Percentiles rank a stretch among this genome's conserved stretches.
phyloP scores from a whole-genome alignment of 2,329 filamentous ascomycete genomes.

The Delphinella strobiligena region DNA sequence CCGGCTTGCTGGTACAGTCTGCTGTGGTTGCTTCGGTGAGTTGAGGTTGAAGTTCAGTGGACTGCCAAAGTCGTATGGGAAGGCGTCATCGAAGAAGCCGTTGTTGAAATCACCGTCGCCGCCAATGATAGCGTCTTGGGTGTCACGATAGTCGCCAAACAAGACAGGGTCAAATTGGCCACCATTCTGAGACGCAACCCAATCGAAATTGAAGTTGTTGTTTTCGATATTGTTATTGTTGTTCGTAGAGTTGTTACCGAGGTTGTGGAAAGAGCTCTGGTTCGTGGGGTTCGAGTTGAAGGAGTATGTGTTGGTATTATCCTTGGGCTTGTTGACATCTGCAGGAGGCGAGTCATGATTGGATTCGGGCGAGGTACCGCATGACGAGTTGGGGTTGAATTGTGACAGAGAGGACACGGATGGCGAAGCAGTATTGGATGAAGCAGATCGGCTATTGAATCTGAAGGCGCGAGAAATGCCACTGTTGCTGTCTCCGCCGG shows the following conservation, averaged over 20 bases:
- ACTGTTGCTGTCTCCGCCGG: constrained; percentile 29
- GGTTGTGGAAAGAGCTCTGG: background rate
- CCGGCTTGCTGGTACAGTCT: constrained; percentile 16
- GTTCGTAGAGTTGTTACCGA: constrained; percentile 34
- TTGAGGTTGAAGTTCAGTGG: constrained; percentile 55
- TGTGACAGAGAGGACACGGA: constrained; percentile 40
- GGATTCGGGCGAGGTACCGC: constrained; percentile 64
- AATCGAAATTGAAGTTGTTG: constrained; percentile 49
- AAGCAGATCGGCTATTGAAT: constrained; percentile 35
- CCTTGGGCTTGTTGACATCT: constrained; percentile 35
- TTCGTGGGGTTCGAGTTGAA: constrained; percentile 2
- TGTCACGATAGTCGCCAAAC: constrained; percentile 85
- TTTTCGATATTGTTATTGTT: constrained; percentile 38
- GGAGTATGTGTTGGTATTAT: constrained; percentile 6
- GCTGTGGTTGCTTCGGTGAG: constrained; percentile 14
- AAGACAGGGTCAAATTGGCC: constrained; percentile 83
- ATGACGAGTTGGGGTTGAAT: constrained; percentile 41
- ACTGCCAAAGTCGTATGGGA: constrained; percentile 55
- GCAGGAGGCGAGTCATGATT: constrained; percentile 52
- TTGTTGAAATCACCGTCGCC: constrained; percentile 52
- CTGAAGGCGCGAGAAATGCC: constrained; percentile 36
- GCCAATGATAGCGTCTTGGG: constrained; percentile 66
- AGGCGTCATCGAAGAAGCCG: constrained; percentile 61
- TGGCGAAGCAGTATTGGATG: constrained; percentile 38
- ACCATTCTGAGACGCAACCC: constrained; percentile 67